Base-by-base conservation (phyloP, 345 rosid genomes). In the Streptanthus diversifolius region DNA sequence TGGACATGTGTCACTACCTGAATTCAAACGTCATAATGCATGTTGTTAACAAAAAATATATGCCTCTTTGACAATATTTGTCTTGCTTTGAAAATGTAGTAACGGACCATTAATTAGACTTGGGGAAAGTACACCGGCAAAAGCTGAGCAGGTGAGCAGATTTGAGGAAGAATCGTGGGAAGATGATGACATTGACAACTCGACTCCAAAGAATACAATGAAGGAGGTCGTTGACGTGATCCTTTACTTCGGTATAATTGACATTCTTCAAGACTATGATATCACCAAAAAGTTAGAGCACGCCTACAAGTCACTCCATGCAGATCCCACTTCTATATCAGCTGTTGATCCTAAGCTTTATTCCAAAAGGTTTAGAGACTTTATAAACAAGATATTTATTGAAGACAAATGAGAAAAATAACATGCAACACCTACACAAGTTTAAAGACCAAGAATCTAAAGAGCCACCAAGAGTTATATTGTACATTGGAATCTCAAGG, bases 291-390 rank as follows among this genome's bases (percentile, higher is more conserved):
- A 82, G 73, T 73, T 86, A 55, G 90, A 86, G 80, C 90, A 84
- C 47, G 90, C 85, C 8, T 86, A 86, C 84, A 86, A 86, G 64
- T 86, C 90, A 61, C 79, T 84, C 24, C 90, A 86, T 39, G 85
- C 70, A 22, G 85, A 86, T 70, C 85, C 90, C 21, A 7, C 80
- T 27, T 86, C 88, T n/a, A 86, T 86, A 70, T 86, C 90, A 49
- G 88, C 90, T 4, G 90, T 86, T 19, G 90, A 86, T 74, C 90
- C 90, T 32, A 86, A 86, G 75, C 88, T 81, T 25, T 86, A 86
- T 74, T 84, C 90, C 0, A 77, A 77, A 75, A 80, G 90, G 65
- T 86, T 86, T 73, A 78, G 90, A 47, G 86, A 86, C 60, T 86
- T 86, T 70, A 80, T 86, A 19, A 78, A 80, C 52, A 80, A 80